phyloP scores from a whole-genome alignment of 352 stramenopile genomes.

The Pythium scleroteichum region DNA sequence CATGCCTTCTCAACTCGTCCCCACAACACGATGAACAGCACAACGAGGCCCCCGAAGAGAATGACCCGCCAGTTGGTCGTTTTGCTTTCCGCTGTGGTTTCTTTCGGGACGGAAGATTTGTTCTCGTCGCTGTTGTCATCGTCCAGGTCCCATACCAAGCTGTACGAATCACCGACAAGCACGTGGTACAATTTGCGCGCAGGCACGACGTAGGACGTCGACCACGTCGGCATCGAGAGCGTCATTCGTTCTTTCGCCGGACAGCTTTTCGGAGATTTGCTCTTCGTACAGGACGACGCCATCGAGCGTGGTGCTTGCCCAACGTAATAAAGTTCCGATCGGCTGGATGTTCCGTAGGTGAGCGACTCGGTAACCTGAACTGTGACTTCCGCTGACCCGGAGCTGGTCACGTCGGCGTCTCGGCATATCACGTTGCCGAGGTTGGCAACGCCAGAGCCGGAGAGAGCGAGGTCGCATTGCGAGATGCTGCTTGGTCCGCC shows the following conservation, averaged over 20 bases:
- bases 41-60: background rate
- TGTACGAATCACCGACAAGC: background rate
- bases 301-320: background rate
- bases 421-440: background rate
- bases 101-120: background rate
- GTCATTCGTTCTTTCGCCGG: background rate
- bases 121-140: background rate
- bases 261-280: background rate
- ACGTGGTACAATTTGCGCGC: background rate
- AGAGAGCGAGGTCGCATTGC: too few relatives aligned
- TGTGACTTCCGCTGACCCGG: background rate
- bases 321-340: background rate
- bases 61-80: background rate
- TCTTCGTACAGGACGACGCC: background rate
- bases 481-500: too few relatives aligned
- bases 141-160: background rate
- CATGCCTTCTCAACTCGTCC: background rate
- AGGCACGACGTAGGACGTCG: background rate
- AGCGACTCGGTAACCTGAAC: background rate
- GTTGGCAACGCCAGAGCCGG: background rate
- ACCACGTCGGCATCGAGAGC: background rate
- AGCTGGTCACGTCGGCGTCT: background rate
- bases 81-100: background rate
- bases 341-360: background rate
- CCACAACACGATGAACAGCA: background rate